Base-by-base conservation (phyloP, 176 grass and related monocot species). In the Aegilops bicornis region DNA sequence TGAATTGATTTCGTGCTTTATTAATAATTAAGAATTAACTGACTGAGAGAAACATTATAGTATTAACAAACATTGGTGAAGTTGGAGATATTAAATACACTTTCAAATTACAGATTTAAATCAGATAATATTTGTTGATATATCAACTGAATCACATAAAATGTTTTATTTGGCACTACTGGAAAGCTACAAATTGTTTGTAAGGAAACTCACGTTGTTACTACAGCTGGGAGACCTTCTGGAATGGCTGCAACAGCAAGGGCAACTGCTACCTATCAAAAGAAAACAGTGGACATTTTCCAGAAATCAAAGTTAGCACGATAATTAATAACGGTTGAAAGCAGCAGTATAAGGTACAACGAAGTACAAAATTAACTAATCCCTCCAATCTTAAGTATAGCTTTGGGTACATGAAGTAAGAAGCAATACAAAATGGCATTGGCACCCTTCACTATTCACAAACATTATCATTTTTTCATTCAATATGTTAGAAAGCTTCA, bases 201-300 rank as follows among this genome's bases (percentile, higher is more conserved):
- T n/a, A 81, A 76, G 58, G 79, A 52, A 70, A 84, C 93, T 89
- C 85, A 98, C 96, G 96, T 98, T 83, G 96, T 98, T 68, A 98
- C 96, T 48, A 98, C 96, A 86, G 96, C 96, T 81, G 96, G 96
- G 86, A 98, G 93, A 81, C 96, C 96, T 94, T 98, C 96, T 85
- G 96, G 96, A 87, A 98, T 98, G 54, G 96, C 96, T 64, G 96
- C 96, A 71, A 98, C 96, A 79, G 96, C 96, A 84, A 98, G 91
- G 88, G 96, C 96, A 84, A 98, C 93, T 42, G 93, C 96, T 79
- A 98, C 92, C 96, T 98, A 75, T 62, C 12, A 89, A 90, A 87
- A 76, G 7, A 82, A 92, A 89, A 30, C 29, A 76, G 16, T 30
- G 22, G 17, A 75, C 69, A 35, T 58, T 88, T 79, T 70, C 69